These are phyloP conservation scores for Lomentospora prolificans DNA, from an alignment of 2,329 filamentous ascomycete species.

Conservation along the genomic window DNA sequence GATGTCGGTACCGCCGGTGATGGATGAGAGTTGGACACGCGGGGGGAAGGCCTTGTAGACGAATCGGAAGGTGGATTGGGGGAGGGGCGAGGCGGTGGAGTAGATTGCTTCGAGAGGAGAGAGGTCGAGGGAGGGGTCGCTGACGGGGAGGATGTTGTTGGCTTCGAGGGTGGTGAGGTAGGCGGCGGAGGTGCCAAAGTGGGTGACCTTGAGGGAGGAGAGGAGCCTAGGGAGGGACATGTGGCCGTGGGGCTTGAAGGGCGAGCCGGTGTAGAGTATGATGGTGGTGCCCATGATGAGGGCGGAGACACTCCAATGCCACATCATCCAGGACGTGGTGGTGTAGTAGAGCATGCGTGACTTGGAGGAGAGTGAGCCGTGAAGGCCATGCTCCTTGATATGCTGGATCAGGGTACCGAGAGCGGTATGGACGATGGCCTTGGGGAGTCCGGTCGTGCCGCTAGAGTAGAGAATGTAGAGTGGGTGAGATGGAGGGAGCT, in stretches of 20 bases:
- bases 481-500: constrained; percentile 75
- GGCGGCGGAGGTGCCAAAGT: constrained; percentile 91
- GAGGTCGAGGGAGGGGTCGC: constrained; percentile 45
- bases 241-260: constrained; percentile 70
- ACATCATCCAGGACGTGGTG: constrained; percentile 99
- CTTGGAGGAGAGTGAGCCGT: constrained; percentile 65
- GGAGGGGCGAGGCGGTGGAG: constrained; percentile 84
- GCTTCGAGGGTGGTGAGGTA: constrained; percentile 89
- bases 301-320: constrained; percentile 89
- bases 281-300: constrained; percentile 75
- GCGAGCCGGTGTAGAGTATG: constrained; percentile 85
- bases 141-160: constrained; percentile 49
- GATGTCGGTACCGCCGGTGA: constrained; percentile 94
- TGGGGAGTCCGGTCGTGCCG: constrained; percentile 78
- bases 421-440: constrained; percentile 89
- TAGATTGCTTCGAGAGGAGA: constrained; percentile 72
- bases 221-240: constrained; percentile 76
- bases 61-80: constrained; percentile 86
- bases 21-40: constrained; percentile 78
- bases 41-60: constrained; percentile 76
- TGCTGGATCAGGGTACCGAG: constrained; percentile 88
- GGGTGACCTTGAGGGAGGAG: constrained; percentile 71
- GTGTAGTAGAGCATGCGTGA: constrained; percentile 88
- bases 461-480: constrained; percentile 91
- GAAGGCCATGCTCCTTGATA: constrained; percentile 90